Evolutionary conservation across 2,329 filamentous ascomycete species (phyloP), one percentile per base, ranked within the genome.

Genomic region (Fusarium acutatum): DNA sequence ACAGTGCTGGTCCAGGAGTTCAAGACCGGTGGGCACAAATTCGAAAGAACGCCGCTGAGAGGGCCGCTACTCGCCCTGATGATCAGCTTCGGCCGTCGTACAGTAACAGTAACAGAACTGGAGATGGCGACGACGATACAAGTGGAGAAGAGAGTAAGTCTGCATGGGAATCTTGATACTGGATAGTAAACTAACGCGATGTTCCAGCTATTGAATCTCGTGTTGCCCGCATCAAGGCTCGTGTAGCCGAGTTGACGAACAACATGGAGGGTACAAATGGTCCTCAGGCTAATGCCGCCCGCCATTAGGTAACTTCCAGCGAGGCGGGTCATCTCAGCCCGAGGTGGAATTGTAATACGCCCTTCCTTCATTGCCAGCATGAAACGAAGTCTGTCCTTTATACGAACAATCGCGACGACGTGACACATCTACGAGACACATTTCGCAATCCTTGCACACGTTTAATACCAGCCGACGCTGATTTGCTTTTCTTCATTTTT

Each of bases 201-300:
- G 46, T 18, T 30, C 60, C n/a, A 97, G 94, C 95, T 40, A 98
- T 98, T 79, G 96, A 99, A 83, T 95, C 95, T 54, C 94, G 96
- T 75, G 96, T 98, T 67, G 96, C 96, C 54, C 93, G 96, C 72
- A 99, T 99, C 88, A 98, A 98, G 85, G 96, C 96, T 68, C 92
- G 96, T 71, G 96, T 99, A 66, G 96, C 96, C 59, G 95, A 98
- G 82, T 85, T 99, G 77, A 99, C 96, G 5, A 93, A 93, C 77
- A 94, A 93, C 82, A 94, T 94, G 89, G 93, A 96, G 79, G 86
- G 83, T 47, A 82, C 82, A 38, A 79, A 77, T 44, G 81, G 79
- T 12, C 84, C 87, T 32, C 76, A 79, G 28, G 57, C 74, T 38
- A 50, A 69, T 43, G 53, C 66, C 37, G 37, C 72, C 24, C 76